A percentile compares a stretch with the other conserved stretches of the same genome.
These are phyloP conservation scores for Flueggea neowawraea DNA, from an alignment of 441 rosid genomes.

Conservation along the genomic window DNA sequence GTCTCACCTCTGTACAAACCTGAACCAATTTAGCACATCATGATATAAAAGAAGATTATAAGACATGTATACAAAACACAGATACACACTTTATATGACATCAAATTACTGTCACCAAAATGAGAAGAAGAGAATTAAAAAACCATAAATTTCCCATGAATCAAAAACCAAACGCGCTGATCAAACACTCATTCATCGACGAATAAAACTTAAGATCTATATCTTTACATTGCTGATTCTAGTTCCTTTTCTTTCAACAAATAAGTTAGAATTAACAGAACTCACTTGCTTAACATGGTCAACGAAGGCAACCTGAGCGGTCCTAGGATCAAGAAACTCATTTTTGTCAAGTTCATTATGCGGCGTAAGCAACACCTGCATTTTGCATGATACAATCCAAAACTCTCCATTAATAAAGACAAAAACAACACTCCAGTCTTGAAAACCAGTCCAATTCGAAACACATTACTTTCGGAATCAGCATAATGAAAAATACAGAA, in stretches of 20 bases:
- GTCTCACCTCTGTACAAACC: conserved; percentile 92
- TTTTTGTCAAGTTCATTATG: conserved; percentile 58
- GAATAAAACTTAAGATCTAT: too few species aligned
- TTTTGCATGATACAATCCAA: conserved; percentile 8
- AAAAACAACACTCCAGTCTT: too few species aligned
- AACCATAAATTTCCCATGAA: not conserved
- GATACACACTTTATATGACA: too few species aligned
- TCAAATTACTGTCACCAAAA: too few species aligned
- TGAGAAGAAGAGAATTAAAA: not conserved
- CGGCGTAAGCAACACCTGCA: conserved; percentile 70
- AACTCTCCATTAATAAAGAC: not conserved
- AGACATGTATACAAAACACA: not conserved
- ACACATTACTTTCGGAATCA: not conserved
- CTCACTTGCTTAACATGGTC: conserved; percentile 94
- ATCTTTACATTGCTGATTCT: not conserved
- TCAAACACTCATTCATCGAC: too few species aligned
- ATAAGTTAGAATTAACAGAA: not conserved
- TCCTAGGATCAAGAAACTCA: conserved; percentile 87
- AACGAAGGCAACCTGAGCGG: conserved; percentile 79
- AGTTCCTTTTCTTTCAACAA: not conserved
- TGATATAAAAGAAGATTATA: conserved; percentile 20
- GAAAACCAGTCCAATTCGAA: not conserved
- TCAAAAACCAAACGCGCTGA: too few species aligned
- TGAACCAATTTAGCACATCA: conserved; percentile 59
- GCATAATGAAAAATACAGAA: not conserved